phyloP scores from a whole-genome alignment of 352 stramenopile species.

The Globisporangium cederbergense region DNA sequence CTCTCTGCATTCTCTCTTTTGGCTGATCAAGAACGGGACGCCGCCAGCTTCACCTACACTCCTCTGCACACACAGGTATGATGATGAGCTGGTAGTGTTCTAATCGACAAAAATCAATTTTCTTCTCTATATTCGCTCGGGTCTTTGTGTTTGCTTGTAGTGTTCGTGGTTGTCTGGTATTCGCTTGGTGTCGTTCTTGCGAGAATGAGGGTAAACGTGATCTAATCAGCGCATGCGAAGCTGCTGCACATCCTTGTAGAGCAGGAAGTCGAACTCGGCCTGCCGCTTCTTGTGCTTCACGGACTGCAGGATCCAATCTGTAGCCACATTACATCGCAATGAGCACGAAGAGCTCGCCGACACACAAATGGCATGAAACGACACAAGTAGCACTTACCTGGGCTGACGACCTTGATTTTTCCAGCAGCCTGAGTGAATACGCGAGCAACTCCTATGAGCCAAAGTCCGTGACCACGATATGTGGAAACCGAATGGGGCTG shows the following conservation, averaged over 20 bases:
- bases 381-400: conserved; percentile 28
- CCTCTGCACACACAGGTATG: conserved; percentile 1
- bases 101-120: conserved; percentile 18
- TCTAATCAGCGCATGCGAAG: conserved; percentile 1
- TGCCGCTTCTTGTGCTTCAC: conserved; percentile 61
- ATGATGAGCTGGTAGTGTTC: conserved; percentile 4
- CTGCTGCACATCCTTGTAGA: conserved; percentile 56
- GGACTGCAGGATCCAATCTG: conserved; percentile 79
- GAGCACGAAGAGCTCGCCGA: neutral
- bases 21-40: conserved; percentile 10
- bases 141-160: neutral
- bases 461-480: neutral
- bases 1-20: conserved; percentile 16
- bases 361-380: no score
- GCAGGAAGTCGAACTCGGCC: conserved; percentile 62
- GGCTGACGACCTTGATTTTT: conserved; percentile 64
- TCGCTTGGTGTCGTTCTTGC: neutral
- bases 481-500: neutral
- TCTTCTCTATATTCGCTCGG: conserved; percentile 13
- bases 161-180: neutral
- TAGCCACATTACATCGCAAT: neutral
- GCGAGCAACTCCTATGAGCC: neutral
- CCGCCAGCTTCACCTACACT: conserved; percentile 3
- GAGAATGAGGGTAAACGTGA: neutral
- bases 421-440: conserved; percentile 37